Base-by-base conservation (phyloP, 495 filamentous ascomycete genomes). In the Xylaria intraflava region DNA sequence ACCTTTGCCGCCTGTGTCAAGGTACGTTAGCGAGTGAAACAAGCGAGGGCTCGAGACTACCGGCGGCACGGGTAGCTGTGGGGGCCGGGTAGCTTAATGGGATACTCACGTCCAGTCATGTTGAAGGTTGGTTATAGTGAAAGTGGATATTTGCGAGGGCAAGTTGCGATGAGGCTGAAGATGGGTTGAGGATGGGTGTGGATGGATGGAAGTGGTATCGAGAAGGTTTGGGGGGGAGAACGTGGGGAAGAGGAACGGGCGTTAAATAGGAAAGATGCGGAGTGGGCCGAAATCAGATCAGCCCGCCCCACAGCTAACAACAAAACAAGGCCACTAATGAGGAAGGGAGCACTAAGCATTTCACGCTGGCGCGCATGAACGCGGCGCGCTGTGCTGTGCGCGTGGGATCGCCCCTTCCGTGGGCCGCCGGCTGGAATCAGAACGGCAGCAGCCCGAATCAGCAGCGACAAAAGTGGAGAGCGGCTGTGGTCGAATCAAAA, bases 91-190 rank as follows among this genome's bases (percentile, higher is more conserved):
- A 1, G 3, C 14, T 2, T 1, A n/a, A 36, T 12, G 56, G 57
- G 41, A 16, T 43, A 94, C 90, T 88, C 79, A 95, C 90, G 90
- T 89, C 90, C 90, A 90, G 90, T 91, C 90, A 95, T 95, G 58
- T 70, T 86, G 76, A 67, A 69, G 64, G 64, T 60, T 49, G 62
- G 14, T 33, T 46, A 24, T 22, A 23, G 8, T 24, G 60, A 39
- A 63, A 65, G 66, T 70, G 49, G 51, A 50, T 49, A 41, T 49
- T 51, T 45, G 59, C 61, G 60, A 60, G 61, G 65, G 62, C 56
- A 66, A 59, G 29, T 58, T 66, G 55, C 49, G 65, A 64, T 76
- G 71, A 74, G 68, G 69, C 69, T 75, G 67, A 72, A 23, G 62
- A 64, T 36, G 23, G 56, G 65, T 64, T 62, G 61, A 41, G 26